Conservation (phyloP, 148 eudicot genomes). For the Rheum nobile region DNA sequence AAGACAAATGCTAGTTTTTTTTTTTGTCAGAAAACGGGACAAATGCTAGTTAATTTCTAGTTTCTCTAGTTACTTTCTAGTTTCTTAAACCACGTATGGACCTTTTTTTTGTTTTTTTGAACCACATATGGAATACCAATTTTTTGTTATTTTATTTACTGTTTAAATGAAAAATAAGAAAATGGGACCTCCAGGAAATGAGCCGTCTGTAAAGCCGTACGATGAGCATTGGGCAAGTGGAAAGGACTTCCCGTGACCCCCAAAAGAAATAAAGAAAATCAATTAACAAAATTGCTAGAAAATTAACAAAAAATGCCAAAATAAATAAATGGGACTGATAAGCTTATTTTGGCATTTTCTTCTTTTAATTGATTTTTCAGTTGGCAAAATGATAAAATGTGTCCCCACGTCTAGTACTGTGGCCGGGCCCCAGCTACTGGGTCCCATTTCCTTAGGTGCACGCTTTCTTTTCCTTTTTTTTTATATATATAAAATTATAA, state of each 20-base stretch:
- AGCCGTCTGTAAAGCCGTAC: background rate
- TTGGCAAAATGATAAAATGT: constrained; percentile 1
- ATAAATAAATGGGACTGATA: background rate
- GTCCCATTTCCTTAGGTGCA: background rate
- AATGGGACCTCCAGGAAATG: background rate
- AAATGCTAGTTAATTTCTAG: too few relatives aligned
- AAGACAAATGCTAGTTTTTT: too few relatives aligned
- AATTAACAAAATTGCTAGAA: background rate
- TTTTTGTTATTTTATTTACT: background rate
- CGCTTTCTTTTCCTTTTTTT: background rate
- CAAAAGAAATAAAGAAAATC: background rate
- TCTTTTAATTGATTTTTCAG: background rate
- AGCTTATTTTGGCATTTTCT: background rate
- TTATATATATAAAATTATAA: background rate
- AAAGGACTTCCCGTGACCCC: background rate
- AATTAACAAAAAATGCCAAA: background rate
- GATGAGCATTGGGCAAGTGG: background rate
- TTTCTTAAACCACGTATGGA: too few relatives aligned
- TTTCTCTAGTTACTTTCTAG: too few relatives aligned
- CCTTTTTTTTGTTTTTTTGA: too few relatives aligned
- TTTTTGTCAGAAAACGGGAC: too few relatives aligned
- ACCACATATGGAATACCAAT: too few relatives aligned
- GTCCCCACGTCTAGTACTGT: constrained; percentile 5
- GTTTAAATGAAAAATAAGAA: background rate
- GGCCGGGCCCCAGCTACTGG: background rate